A percentile compares a stretch with the other conserved stretches of the same genome.
Conservation (phyloP, 225 moss, liverwort and hornwort genomes). For the Physcomitrellopsis africana region DNA sequence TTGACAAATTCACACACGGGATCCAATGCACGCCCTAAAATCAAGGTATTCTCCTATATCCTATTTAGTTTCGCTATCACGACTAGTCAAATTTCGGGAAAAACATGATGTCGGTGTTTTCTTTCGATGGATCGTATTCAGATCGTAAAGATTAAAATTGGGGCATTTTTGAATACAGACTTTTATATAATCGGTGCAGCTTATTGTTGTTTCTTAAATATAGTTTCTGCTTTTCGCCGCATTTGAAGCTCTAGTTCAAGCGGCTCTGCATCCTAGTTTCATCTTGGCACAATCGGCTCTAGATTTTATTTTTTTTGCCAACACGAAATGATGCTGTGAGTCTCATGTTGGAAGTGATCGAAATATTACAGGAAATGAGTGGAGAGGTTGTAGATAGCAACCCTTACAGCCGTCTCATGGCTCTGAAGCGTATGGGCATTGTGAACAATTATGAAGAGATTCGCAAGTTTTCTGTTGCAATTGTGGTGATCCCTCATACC, state of each 20-base stretch:
- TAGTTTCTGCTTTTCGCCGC: not conserved
- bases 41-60: slow-evolving; percentile 43
- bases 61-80: not conserved
- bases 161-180: not conserved
- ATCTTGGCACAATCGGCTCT: not conserved
- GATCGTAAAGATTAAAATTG: not conserved
- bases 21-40: slow-evolving; percentile 49
- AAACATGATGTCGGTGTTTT: not conserved
- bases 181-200: not conserved
- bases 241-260: not conserved
- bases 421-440: slow-evolving; percentile 98
- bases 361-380: slow-evolving; percentile 82
- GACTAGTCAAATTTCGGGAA: not conserved
- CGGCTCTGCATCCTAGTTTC: not conserved
- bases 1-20: slow-evolving; percentile 46
- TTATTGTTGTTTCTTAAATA: not conserved
- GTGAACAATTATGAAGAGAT: slow-evolving; percentile 92
- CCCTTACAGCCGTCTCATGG: slow-evolving; percentile 99
- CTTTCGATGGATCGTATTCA: not conserved
- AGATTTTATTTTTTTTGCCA: not conserved
- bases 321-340: not conserved
- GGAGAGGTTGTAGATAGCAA: slow-evolving; percentile 98
- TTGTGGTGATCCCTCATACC: slow-evolving; percentile 63
- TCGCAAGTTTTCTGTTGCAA: slow-evolving; percentile 88
- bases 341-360: slow-evolving; percentile 14